These are phyloP conservation scores for Hirsutella rhossiliensis DNA, from an alignment of 2,329 filamentous ascomycete genomes.

Conservation along the genomic window DNA sequence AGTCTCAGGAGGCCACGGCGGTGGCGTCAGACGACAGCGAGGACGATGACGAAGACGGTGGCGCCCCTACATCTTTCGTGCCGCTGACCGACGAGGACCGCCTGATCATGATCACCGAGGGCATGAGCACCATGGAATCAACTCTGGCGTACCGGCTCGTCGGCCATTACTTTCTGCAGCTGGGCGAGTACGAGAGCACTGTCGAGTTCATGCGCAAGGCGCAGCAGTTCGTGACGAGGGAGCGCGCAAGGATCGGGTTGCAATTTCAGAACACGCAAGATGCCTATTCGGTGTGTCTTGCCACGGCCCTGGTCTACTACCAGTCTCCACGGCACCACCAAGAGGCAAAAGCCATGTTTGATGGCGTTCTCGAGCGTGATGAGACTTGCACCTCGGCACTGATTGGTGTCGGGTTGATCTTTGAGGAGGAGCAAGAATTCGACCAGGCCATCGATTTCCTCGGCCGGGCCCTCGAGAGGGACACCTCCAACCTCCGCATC, in stretches of 20 bases:
- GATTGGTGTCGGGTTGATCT: slow-evolving; percentile 81
- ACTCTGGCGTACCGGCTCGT: slow-evolving; percentile 74
- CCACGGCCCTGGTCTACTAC: slow-evolving; percentile 79
- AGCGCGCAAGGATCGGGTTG: slow-evolving; percentile 57
- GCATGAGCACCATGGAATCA: slow-evolving; percentile 55
- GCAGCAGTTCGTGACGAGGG: slow-evolving; percentile 43
- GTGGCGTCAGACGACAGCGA: slow-evolving; percentile 41
- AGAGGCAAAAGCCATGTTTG: slow-evolving; percentile 79
- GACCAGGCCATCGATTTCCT: slow-evolving; percentile 71
- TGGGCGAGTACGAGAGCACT: slow-evolving; percentile 76
- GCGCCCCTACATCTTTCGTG: slow-evolving; percentile 38
- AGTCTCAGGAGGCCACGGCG: slow-evolving; percentile 10
- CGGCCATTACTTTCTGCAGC: slow-evolving; percentile 67
- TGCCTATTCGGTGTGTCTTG: slow-evolving; percentile 64
- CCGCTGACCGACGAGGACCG: slow-evolving; percentile 66
- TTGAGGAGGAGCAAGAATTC: slow-evolving; percentile 88
- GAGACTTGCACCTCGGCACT: slow-evolving; percentile 67
- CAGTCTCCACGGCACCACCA: slow-evolving; percentile 82
- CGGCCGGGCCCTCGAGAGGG: slow-evolving; percentile 59
- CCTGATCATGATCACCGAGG: slow-evolving; percentile 68
- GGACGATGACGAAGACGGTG: slow-evolving; percentile 47
- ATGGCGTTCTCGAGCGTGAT: slow-evolving; percentile 66
- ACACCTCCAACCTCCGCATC: slow-evolving; percentile 64
- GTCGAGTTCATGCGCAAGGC: slow-evolving; percentile 72
- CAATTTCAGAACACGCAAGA: slow-evolving; percentile 58